These are phyloP conservation scores for Glaciozyma antarctica DNA, from an alignment of 768 basidiomycete species.

Conservation along the genomic window DNA sequence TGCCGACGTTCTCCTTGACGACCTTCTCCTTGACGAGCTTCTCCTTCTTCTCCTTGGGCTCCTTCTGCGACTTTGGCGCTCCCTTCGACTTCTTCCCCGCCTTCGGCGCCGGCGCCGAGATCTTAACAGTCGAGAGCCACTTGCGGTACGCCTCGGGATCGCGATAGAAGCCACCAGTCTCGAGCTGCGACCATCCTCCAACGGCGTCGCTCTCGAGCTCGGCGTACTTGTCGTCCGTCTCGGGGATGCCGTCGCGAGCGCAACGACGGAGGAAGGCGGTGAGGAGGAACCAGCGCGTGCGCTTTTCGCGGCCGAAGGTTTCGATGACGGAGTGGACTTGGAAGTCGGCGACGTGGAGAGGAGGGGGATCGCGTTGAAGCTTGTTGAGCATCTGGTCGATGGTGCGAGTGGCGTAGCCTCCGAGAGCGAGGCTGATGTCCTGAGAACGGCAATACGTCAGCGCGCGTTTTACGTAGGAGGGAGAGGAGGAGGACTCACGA, in stretches of 20 bases:
- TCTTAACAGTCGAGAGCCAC: no score
- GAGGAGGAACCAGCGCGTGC: constrained; percentile 71
- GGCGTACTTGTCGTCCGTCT: not conserved
- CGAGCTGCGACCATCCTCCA: not conserved
- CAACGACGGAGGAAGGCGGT: constrained; percentile 57
- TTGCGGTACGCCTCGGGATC: no score
- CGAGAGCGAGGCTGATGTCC: constrained; percentile 35
- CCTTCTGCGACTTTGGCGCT: not conserved
- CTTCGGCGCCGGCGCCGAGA: not conserved
- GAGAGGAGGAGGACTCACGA: constrained; percentile 1
- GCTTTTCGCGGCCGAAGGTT: constrained; percentile 71
- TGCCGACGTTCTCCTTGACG: not conserved
- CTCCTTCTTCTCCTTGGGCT: not conserved
- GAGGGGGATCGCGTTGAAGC: constrained; percentile 55
- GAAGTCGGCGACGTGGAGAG: constrained; percentile 62
- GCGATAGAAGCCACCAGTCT: not conserved
- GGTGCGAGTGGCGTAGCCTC: constrained; percentile 67
- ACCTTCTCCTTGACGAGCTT: not conserved
- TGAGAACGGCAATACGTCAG: not conserved
- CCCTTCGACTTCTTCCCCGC: not conserved
- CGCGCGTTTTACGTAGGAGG: constrained; percentile 43
- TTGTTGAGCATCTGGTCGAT: constrained; percentile 61
- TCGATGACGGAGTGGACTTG: constrained; percentile 66
- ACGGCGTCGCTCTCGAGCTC: constrained; percentile 2
- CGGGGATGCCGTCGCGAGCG: constrained; percentile 45